Evolutionary conservation across 2,329 filamentous ascomycete species (phyloP), one percentile per base, ranked within the genome.

Genomic region (Didymella keratinophila): DNA sequence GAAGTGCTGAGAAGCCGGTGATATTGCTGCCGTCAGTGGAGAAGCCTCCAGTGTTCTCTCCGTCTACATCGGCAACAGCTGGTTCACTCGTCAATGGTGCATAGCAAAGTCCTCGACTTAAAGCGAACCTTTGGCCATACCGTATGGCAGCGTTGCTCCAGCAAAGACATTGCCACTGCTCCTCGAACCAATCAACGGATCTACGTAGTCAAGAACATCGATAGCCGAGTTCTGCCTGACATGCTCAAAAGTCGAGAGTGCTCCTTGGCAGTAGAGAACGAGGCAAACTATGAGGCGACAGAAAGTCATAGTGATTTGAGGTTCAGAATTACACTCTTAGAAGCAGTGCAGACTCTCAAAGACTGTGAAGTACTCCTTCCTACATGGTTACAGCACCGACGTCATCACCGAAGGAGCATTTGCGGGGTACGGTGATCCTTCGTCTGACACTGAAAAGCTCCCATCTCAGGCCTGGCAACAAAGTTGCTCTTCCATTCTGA

Each of bases 31-130:
- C 71, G 44, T 80, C 78, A 5, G 78, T 81, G 7, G 83, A 81
- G 67, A 86, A 87, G 0, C 84, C 85, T 39, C 82, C 84, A 57
- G 86, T 83, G 45, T 86, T 84, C 45, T 72, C 63, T 79, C 84
- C 55, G 76, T 80, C 76, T 8, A 80, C 78, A 56, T 82, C 79
- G 3, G 80, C 78, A 6, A 79, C 79, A 21, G 79, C 79, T 73
- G n/a, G n/a, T 11, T 4, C 6, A 3, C 20, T 39, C 36, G 18
- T 39, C 36, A 39, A 39, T 39, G 9, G n/a, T 9, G 9, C n/a
- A 10, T 20, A 39, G 7, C 10, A 1, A 20, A 20, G 7, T 20
- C 18, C 16, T 39, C 18, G 9, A 18, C 9, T 20, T 11, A 8
- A 18, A 18, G 36, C 36, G n/a, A n/a, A 39, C 36, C 36, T 39